phyloP scores from a whole-genome alignment of 2,329 filamentous ascomycete genomes.

The Neofusicoccum laricinum region DNA sequence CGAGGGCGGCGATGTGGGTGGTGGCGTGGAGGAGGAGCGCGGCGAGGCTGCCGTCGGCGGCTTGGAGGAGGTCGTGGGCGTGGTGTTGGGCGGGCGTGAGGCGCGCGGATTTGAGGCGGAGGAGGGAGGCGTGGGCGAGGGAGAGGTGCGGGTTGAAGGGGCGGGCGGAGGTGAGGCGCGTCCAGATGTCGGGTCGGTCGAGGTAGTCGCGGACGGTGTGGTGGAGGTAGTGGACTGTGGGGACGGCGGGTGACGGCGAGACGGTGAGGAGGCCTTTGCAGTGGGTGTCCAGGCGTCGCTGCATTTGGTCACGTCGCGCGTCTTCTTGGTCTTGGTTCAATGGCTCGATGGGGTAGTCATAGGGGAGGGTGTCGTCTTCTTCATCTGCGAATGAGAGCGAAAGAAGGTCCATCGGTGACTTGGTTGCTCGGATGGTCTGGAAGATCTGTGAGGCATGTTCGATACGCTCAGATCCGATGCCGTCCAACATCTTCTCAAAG shows the following conservation, averaged over 20 bases:
- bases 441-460: slow-evolving; percentile 19
- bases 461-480: slow-evolving; percentile 19
- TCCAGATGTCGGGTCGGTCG: slow-evolving; percentile 6
- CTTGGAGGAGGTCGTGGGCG: not conserved
- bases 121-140: slow-evolving; percentile 1
- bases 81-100: not conserved
- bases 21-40: not conserved
- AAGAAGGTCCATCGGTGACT: not conserved
- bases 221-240: slow-evolving; percentile 15
- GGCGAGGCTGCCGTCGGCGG: not conserved
- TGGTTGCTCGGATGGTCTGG: not conserved
- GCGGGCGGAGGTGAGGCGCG: not conserved
- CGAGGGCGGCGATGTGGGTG: not conserved
- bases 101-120: not conserved
- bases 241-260: not conserved
- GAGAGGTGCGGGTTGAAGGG: not conserved
- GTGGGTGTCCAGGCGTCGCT: not conserved
- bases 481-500: slow-evolving; percentile 21
- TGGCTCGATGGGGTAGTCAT: not conserved
- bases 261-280: slow-evolving; percentile 1
- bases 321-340: not conserved
- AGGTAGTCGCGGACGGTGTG: slow-evolving; percentile 17
- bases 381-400: slow-evolving; percentile 11
- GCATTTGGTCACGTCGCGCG: not conserved
- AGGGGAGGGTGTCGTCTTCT: not conserved